Evolutionary conservation across 306 rosid species (phyloP).

Genomic region (Fragaria vesca): DNA sequence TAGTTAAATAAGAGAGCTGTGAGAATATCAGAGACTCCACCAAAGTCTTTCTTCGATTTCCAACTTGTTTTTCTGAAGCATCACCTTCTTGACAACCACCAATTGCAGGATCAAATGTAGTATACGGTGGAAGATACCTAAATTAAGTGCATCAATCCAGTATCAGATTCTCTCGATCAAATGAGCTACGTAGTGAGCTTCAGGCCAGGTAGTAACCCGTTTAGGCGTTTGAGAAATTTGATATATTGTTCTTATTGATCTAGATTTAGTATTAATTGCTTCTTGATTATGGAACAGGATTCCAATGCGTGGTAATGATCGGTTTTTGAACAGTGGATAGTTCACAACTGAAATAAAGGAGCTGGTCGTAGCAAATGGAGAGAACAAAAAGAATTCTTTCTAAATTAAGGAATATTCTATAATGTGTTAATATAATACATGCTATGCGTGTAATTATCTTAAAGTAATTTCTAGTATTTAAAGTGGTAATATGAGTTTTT

Average conservation of each 20-base stretch:
- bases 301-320: too few species aligned
- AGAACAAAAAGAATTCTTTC: too few species aligned
- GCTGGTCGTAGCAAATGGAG: too few species aligned
- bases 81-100: constrained; percentile 11
- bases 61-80: constrained; percentile 5
- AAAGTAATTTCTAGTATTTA: too few species aligned
- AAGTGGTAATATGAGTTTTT: too few species aligned
- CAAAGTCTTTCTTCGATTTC: constrained; percentile 3
- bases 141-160: not conserved
- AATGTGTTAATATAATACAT: too few species aligned
- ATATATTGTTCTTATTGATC: not conserved
- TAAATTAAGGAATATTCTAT: too few species aligned
- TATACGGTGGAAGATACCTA: constrained; percentile 75
- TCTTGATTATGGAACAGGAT: too few species aligned
- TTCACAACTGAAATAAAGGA: too few species aligned
- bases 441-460: too few species aligned
- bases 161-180: not conserved
- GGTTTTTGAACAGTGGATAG: too few species aligned
- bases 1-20: constrained; percentile 52
- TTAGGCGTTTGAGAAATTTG: not conserved
- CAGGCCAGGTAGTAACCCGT: not conserved
- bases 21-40: constrained; percentile 48
- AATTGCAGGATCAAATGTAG: constrained; percentile 36
- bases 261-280: too few species aligned
- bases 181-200: not conserved